These are phyloP conservation scores for Seiridium unicorne DNA, from an alignment of 2,329 filamentous ascomycete species.

Conservation along the genomic window DNA sequence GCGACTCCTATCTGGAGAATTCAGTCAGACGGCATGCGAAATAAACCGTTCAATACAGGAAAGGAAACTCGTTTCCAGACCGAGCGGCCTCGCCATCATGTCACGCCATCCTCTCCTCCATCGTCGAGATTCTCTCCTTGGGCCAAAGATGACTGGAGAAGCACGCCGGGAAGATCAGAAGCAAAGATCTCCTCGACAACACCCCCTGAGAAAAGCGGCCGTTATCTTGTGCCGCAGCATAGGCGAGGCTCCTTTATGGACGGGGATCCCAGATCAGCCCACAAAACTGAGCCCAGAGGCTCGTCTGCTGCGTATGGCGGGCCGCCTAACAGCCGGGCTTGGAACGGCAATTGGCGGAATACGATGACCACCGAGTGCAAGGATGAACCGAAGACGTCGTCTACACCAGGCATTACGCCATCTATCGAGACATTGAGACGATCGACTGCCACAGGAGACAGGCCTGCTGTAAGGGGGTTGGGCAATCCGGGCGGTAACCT, in stretches of 20 bases:
- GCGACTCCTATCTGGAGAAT: slow-evolving; percentile 6
- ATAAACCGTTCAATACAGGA: slow-evolving; percentile 1
- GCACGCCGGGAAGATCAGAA: not conserved
- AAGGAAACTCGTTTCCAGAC: not conserved
- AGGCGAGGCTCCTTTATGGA: not conserved
- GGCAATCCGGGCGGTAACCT: no score
- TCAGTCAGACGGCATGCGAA: not conserved
- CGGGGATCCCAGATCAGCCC: not conserved
- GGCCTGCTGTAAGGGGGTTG: no score
- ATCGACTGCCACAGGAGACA: no score
- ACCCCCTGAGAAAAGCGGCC: not conserved
- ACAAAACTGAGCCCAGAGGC: not conserved
- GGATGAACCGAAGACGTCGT: no score
- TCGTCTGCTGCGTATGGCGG: no score
- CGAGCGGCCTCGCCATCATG: not conserved
- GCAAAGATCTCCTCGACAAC: not conserved
- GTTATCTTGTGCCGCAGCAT: not conserved
- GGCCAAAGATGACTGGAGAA: not conserved
- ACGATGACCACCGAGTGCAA: no score
- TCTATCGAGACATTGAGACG: no score
- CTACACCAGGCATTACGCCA: no score
- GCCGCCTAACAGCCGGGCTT: no score
- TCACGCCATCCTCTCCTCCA: not conserved
- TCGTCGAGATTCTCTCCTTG: not conserved
- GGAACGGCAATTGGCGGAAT: no score